Evolutionary conservation across 495 filamentous ascomycete genomes (phyloP).

Genomic region (Aspergillus mulundensis): DNA sequence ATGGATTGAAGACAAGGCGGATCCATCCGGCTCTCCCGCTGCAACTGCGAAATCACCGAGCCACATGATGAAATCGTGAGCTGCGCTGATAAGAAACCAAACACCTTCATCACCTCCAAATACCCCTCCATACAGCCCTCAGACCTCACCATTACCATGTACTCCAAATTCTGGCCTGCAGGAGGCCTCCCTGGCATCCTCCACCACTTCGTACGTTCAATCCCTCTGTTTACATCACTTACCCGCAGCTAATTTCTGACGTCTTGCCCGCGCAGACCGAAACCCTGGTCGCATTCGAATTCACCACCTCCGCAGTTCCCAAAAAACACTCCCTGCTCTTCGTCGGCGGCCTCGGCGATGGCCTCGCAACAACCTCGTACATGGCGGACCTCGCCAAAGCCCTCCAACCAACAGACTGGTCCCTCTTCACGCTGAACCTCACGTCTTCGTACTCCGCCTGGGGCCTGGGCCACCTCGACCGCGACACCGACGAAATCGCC

Average conservation of each 20-base stretch:
- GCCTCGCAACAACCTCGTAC: constrained; percentile 65
- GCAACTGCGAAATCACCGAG: background rate
- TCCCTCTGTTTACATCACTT: background rate
- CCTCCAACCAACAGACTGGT: constrained; percentile 57
- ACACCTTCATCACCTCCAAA: background rate
- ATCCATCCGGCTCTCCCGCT: background rate
- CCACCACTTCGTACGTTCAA: constrained; percentile 48
- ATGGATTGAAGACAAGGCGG: background rate
- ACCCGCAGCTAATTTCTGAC: background rate
- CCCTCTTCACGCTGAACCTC: constrained; percentile 58
- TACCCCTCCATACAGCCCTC: constrained; percentile 3
- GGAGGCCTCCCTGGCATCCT: constrained; percentile 50
- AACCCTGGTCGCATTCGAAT: constrained; percentile 45
- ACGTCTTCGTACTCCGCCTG: constrained; percentile 66
- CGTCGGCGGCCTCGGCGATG: constrained; percentile 78
- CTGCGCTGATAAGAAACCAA: background rate
- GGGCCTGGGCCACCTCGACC: constrained; percentile 61
- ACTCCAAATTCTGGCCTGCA: constrained; percentile 49
- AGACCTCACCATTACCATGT: constrained; percentile 26
- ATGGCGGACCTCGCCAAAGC: constrained; percentile 45
- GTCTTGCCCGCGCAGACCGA: constrained; percentile 31
- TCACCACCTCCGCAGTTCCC: constrained; percentile 23
- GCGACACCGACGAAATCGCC: constrained; percentile 72
- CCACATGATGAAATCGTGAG: background rate
- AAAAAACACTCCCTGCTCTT: constrained; percentile 69